Evolutionary conservation across 176 grass and related monocot species (phyloP).

Genomic region (Musa troglodytarum): DNA sequence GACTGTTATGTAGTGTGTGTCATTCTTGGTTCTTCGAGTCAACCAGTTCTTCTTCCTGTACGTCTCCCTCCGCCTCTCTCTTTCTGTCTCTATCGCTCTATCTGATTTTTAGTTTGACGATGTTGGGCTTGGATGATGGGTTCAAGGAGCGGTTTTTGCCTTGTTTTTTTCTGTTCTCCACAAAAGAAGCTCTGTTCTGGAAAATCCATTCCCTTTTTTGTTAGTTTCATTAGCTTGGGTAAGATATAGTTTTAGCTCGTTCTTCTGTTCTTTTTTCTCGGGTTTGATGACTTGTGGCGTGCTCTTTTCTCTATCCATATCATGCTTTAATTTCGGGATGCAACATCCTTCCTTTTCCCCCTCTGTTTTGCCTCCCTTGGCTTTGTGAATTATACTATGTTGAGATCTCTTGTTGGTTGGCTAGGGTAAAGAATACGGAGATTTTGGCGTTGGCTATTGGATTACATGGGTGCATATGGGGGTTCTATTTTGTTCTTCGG

Average conservation of each 20-base stretch:
- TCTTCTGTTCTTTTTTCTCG: not conserved
- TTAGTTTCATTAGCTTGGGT: not conserved
- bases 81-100: conserved; percentile 2
- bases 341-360: not conserved
- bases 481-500: not conserved
- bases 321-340: not conserved
- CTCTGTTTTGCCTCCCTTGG: not conserved
- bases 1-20: not conserved
- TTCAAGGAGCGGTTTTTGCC: not conserved
- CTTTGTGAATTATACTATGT: not conserved
- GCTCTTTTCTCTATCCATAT: not conserved
- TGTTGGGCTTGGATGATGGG: not conserved
- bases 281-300: not conserved
- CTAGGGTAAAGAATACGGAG: not conserved
- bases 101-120: conserved; percentile 1
- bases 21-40: not conserved
- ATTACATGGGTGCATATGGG: not conserved
- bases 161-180: not conserved
- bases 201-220: not conserved
- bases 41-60: not conserved
- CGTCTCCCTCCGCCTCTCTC: not conserved
- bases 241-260: not conserved
- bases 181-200: not conserved
- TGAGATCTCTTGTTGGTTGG: not conserved
- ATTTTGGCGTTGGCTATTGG: not conserved